Conservation (phyloP, 2,329 filamentous ascomycete genomes). For the Xylaria sp. region DNA sequence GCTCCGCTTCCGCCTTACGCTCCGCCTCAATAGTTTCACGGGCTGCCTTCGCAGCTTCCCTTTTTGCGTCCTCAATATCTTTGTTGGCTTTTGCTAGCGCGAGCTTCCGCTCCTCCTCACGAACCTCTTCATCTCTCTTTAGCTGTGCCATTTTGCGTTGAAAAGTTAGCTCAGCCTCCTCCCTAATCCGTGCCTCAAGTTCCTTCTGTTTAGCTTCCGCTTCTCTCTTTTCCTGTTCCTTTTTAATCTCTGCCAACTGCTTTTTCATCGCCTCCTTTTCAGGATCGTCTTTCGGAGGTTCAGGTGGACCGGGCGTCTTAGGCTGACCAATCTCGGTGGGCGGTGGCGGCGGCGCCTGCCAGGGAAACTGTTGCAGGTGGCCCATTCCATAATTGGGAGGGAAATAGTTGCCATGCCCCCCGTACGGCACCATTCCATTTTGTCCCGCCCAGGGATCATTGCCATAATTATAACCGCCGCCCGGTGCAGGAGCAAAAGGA, state of each 20-base stretch:
- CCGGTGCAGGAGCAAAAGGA: conserved; percentile 48
- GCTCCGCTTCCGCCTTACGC: conserved; percentile 55
- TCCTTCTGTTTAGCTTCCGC: conserved; percentile 58
- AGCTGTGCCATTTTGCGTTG: conserved; percentile 56
- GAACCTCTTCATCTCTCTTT: conserved; percentile 50
- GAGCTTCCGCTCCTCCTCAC: conserved; percentile 50
- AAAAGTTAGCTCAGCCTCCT: conserved; percentile 60
- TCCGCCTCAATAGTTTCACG: conserved; percentile 54
- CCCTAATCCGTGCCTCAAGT: conserved; percentile 57
- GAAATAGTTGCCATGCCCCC: conserved; percentile 56
- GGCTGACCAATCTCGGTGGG: conserved; percentile 47
- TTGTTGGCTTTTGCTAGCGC: conserved; percentile 58
- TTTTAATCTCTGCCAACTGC: conserved; percentile 65
- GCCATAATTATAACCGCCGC: conserved; percentile 55
- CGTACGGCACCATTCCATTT: conserved; percentile 53
- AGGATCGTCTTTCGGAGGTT: conserved; percentile 55
- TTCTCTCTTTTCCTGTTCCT: conserved; percentile 58
- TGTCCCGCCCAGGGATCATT: conserved; percentile 48
- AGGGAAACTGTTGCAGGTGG: conserved; percentile 64
- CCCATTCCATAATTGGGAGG: conserved; percentile 52
- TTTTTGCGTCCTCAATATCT: conserved; percentile 60
- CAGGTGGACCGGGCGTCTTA: conserved; percentile 42
- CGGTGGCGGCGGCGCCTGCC: conserved; percentile 53
- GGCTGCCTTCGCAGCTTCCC: conserved; percentile 59
- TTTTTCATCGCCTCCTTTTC: conserved; percentile 71